phyloP scores from a whole-genome alignment of 1,139 yeast genomes.

The Lipomyces yarrowii region DNA sequence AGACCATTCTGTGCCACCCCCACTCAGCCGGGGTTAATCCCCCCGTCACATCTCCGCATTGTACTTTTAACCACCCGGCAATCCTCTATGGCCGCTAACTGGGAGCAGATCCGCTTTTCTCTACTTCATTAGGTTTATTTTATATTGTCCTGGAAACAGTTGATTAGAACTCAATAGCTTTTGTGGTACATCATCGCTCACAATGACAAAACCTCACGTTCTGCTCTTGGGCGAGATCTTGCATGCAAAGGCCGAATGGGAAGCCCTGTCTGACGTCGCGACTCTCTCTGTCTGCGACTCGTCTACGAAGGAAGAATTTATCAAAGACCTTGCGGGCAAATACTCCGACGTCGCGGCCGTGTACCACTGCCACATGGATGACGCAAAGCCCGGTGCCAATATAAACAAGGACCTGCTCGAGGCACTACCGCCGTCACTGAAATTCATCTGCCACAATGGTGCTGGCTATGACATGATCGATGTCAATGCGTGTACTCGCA shows the following conservation, averaged over 20 bases:
- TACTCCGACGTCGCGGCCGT: conserved; percentile 42
- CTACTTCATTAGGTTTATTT: background rate
- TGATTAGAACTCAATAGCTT: background rate
- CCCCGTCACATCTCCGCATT: background rate
- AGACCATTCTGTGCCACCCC: background rate
- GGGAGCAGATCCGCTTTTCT: no score
- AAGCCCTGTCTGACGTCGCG: conserved; percentile 31
- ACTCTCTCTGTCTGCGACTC: conserved; percentile 29
- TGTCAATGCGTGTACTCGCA: conserved; percentile 51
- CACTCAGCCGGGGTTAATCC: background rate
- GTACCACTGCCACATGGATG: conserved; percentile 37
- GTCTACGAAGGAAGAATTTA: conserved; percentile 39
- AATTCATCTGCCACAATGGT: conserved; percentile 60
- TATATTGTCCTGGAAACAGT: background rate
- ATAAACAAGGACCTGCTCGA: conserved; percentile 57
- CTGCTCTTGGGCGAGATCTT: conserved; percentile 33
- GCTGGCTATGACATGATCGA: conserved; percentile 75
- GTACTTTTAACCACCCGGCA: background rate
- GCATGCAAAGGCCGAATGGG: conserved; percentile 35
- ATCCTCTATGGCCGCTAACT: background rate
- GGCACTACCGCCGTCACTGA: conserved; percentile 51
- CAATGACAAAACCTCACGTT: conserved; percentile 28
- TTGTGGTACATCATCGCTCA: background rate
- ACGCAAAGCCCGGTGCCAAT: conserved; percentile 48
- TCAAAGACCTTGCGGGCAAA: conserved; percentile 40